Percentiles rank a stretch among this genome's conserved stretches.
phyloP scores from a whole-genome alignment of 2,329 filamentous ascomycete genomes.

The Aspergillus arachidicola region DNA sequence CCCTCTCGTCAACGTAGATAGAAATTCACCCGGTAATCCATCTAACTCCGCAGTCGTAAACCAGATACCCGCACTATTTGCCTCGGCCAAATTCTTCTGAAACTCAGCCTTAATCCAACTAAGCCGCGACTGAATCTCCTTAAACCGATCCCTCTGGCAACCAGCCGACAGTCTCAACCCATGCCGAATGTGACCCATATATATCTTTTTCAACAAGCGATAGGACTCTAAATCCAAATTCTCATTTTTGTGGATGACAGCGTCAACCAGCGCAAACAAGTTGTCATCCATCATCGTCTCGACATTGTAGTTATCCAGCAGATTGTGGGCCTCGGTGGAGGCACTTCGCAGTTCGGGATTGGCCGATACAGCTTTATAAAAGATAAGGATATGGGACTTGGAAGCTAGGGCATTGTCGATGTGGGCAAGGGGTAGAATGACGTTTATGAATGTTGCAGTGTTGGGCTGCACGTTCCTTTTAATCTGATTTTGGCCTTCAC shows the following conservation, averaged over 20 bases:
- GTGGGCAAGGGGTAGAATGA: background rate
- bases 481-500: background rate
- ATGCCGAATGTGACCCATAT: background rate
- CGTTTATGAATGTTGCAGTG: background rate
- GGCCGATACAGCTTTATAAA: background rate
- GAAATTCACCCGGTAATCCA: background rate
- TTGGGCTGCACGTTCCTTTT: background rate
- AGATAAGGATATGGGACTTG: background rate
- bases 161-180: background rate
- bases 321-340: background rate
- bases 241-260: accelerated
- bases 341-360: background rate
- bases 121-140: background rate
- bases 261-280: background rate
- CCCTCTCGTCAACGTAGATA: background rate
- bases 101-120: background rate
- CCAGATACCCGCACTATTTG: background rate
- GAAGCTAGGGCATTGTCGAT: background rate
- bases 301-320: background rate
- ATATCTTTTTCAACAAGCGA: background rate
- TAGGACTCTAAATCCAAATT: background rate
- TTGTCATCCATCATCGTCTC: background rate
- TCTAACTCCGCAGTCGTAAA: background rate
- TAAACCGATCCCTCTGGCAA: background rate
- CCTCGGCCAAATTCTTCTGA: background rate